Conservation (phyloP, 306 rosid genomes). For the Rosa persica region DNA sequence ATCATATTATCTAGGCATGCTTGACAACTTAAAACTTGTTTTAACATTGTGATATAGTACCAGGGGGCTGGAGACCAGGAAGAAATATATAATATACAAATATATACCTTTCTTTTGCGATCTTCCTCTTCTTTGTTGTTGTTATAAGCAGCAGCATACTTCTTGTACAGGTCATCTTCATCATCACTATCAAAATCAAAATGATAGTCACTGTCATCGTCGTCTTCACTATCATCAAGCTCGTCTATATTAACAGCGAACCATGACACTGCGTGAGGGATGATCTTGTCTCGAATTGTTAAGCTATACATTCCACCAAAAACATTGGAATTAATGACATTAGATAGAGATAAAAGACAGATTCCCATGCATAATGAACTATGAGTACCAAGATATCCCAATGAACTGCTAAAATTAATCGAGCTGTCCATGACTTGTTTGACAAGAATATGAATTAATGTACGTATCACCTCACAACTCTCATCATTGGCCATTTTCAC, state of each 20-base stretch:
- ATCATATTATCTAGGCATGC: not conserved
- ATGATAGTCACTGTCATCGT: too few relatives aligned
- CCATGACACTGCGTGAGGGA: too few relatives aligned
- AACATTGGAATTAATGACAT: not conserved
- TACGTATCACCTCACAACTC: not conserved
- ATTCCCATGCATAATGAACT: not conserved
- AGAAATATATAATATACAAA: not conserved
- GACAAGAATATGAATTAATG: not conserved
- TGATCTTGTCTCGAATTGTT: conserved; percentile 45
- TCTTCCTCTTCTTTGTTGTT: conserved; percentile 26
- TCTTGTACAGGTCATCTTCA: conserved; percentile 7
- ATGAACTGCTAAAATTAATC: not conserved
- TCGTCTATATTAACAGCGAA: too few relatives aligned
- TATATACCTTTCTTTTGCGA: conserved; percentile 45
- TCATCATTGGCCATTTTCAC: not conserved
- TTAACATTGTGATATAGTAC: not conserved
- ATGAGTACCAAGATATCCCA: not conserved
- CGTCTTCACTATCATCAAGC: too few relatives aligned
- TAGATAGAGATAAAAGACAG: conserved; percentile 6
- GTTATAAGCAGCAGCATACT: too few relatives aligned
- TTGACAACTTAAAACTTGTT: not conserved
- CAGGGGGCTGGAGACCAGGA: too few relatives aligned
- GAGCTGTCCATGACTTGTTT: not conserved
- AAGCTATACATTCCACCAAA: conserved; percentile 43
- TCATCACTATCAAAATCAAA: not conserved